Percentiles rank a stretch among this genome's conserved stretches.
These are phyloP conservation scores for Ottelia alismoides DNA, from an alignment of 106 monocot genomes.

Conservation along the genomic window DNA sequence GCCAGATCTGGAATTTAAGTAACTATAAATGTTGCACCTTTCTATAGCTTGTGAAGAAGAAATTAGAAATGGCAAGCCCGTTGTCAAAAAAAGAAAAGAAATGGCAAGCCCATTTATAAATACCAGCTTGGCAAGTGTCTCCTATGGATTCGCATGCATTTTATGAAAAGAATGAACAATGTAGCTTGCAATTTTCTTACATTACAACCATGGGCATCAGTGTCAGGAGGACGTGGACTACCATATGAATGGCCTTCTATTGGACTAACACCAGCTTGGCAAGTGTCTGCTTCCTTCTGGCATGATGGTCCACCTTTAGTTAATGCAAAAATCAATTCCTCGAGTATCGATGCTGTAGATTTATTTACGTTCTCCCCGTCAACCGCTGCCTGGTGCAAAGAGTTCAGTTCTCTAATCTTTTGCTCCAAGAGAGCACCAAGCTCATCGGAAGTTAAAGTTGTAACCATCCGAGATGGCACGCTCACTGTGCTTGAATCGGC, in stretches of 20 bases:
- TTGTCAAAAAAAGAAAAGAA: too few species aligned
- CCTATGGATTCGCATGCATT: too few species aligned
- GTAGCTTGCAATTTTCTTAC: conserved; percentile 1
- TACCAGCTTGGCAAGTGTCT: too few species aligned
- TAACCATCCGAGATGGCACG: conserved; percentile 4
- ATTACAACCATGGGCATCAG: not conserved
- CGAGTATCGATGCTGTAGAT: conserved; percentile 51
- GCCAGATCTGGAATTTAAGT: too few species aligned
- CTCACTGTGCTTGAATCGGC: conserved; percentile 6
- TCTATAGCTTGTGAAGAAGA: too few species aligned
- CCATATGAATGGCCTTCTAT: not conserved
- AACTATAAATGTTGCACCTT: too few species aligned
- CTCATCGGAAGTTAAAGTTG: conserved; percentile 12
- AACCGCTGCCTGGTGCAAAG: conserved; percentile 10
- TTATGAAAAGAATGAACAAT: too few species aligned
- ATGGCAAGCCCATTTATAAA: too few species aligned
- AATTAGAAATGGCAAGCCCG: too few species aligned
- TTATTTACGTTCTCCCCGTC: conserved; percentile 6
- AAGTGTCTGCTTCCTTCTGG: conserved; percentile 2
- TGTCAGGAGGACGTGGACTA: not conserved
- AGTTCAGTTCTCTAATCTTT: conserved; percentile 45
- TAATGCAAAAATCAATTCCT: conserved; percentile 55
- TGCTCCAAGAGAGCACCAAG: conserved; percentile 38
- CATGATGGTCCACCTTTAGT: conserved; percentile 7
- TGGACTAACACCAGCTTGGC: not conserved